These are phyloP conservation scores for Thamnidium elegans DNA, from an alignment of 192 early-diverging fungal species.

Conservation along the genomic window DNA sequence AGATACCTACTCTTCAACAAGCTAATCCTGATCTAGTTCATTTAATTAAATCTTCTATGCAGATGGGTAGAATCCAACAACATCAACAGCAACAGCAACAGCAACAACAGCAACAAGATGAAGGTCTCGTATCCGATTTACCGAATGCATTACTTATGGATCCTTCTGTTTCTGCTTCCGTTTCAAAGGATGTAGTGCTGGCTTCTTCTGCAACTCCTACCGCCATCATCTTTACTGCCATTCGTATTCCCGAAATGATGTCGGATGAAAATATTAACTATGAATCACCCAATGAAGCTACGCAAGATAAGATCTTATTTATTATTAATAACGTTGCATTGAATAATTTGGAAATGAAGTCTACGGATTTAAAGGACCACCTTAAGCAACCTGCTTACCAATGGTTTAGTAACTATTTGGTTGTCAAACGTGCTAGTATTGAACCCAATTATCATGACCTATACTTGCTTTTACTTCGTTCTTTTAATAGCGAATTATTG, in stretches of 20 bases:
- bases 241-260: slow-evolving; percentile 13
- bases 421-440: slow-evolving; percentile 92
- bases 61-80: slow-evolving; percentile 20
- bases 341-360: slow-evolving; percentile 81
- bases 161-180: background rate
- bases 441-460: slow-evolving; percentile 96
- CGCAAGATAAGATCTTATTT: slow-evolving; percentile 94
- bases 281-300: slow-evolving; percentile 56
- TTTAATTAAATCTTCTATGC: slow-evolving; percentile 54
- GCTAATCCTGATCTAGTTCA: slow-evolving; percentile 69
- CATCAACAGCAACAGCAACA: slow-evolving; percentile 3
- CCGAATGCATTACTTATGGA: background rate
- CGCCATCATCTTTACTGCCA: slow-evolving; percentile 19
- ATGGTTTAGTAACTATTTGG: slow-evolving; percentile 95
- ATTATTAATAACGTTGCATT: slow-evolving; percentile 93
- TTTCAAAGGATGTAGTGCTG: background rate
- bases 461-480: slow-evolving; percentile 83
- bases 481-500: slow-evolving; percentile 65
- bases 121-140: slow-evolving; percentile 4
- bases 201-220: background rate
- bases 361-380: slow-evolving; percentile 71
- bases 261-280: slow-evolving; percentile 9
- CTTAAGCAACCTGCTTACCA: slow-evolving; percentile 61
- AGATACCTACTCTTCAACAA: slow-evolving; percentile 81
- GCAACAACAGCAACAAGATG: slow-evolving; percentile 5